These are phyloP conservation scores for Teratosphaeriaceae sp. DNA, from an alignment of 2,329 filamentous ascomycete genomes.

Conservation along the genomic window DNA sequence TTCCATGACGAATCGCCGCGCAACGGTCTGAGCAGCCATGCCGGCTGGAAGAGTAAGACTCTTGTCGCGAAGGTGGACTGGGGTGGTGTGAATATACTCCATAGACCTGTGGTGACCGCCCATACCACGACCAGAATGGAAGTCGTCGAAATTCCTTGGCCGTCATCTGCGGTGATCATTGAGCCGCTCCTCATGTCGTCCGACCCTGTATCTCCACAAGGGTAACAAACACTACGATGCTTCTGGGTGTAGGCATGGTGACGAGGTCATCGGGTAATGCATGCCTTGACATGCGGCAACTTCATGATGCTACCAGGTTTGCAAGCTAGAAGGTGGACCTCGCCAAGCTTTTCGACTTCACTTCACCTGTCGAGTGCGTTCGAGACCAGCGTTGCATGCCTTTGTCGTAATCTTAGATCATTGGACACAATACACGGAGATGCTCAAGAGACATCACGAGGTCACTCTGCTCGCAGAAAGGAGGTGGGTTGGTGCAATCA, in stretches of 20 bases:
- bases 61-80: slow-evolving; percentile 23
- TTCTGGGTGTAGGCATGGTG: too few relatives aligned
- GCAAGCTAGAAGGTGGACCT: too few relatives aligned
- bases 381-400: too few relatives aligned
- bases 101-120: slow-evolving; percentile 21
- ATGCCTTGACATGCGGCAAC: too few relatives aligned
- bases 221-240: too few relatives aligned
- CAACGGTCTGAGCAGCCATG: slow-evolving; percentile 22
- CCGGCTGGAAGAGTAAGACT: slow-evolving; percentile 24
- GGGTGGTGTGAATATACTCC: slow-evolving; percentile 28
- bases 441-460: neutral
- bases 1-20: slow-evolving; percentile 18
- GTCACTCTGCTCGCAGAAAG: too few relatives aligned
- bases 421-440: neutral
- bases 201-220: neutral
- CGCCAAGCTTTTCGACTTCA: too few relatives aligned
- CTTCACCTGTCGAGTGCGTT: too few relatives aligned
- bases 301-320: too few relatives aligned
- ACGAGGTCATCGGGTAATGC: too few relatives aligned
- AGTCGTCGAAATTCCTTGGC: slow-evolving; percentile 5
- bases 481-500: too few relatives aligned
- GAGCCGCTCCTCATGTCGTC: neutral
- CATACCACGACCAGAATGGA: slow-evolving; percentile 17
- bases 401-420: too few relatives aligned
- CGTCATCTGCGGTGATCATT: neutral